These are phyloP conservation scores for Apophysomyces elegans DNA, from an alignment of 371 early-diverging fungal genomes.

Conservation along the genomic window DNA sequence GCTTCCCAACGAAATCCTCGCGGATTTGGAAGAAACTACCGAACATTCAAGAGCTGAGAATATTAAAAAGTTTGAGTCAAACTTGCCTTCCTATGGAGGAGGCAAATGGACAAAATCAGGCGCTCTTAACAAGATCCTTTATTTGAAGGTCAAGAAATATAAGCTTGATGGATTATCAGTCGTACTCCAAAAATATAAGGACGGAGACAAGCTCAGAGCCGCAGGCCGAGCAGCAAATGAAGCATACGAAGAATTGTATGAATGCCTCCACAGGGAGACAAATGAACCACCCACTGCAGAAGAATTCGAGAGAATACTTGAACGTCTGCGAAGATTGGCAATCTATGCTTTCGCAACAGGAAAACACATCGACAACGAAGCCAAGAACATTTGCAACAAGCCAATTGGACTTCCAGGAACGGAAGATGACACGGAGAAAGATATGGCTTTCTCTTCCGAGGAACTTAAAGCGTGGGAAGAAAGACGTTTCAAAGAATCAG, in stretches of 20 bases:
- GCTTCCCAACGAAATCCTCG: neutral
- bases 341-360: slow-evolving; percentile 2
- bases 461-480: no score
- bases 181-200: slow-evolving; percentile 1
- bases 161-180: neutral
- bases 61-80: neutral
- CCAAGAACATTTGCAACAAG: slow-evolving; percentile 10
- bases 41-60: neutral
- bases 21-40: neutral
- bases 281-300: neutral
- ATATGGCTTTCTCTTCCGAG: slow-evolving; percentile 2
- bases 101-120: slow-evolving; percentile 12
- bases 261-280: neutral
- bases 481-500: no score
- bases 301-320: neutral
- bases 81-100: neutral
- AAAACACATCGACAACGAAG: slow-evolving; percentile 10
- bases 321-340: neutral
- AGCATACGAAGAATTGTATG: neutral
- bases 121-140: neutral
- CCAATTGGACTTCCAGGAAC: slow-evolving; percentile 6
- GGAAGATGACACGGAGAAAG: neutral
- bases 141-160: neutral
- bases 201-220: neutral
- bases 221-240: slow-evolving; percentile 17